These are phyloP conservation scores for Onygena corvina DNA, from an alignment of 2,329 filamentous ascomycete species.

Conservation along the genomic window DNA sequence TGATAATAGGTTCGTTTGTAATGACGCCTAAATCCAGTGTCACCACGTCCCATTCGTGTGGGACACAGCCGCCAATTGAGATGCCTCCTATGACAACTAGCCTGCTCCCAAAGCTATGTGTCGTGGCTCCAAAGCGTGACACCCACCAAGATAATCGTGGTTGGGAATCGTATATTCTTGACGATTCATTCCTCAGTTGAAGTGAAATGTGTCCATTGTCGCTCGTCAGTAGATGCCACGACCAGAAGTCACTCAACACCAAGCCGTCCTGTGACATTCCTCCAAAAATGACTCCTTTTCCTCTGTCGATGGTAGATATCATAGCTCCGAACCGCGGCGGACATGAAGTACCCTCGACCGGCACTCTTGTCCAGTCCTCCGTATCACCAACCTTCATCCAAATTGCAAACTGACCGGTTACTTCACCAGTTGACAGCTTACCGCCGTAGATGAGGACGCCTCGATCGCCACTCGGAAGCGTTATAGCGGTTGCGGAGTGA, in stretches of 20 bases:
- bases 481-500: constrained; percentile 50
- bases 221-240: constrained; percentile 47
- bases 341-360: constrained; percentile 28
- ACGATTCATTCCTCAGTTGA: constrained; percentile 21
- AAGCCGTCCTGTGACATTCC: constrained; percentile 56
- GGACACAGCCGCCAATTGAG: constrained; percentile 25
- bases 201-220: constrained; percentile 22
- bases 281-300: constrained; percentile 55
- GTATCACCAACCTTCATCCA: constrained; percentile 33
- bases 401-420: constrained; percentile 44
- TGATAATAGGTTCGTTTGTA: constrained; percentile 6
- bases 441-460: constrained; percentile 51
- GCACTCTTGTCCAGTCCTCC: constrained; percentile 40
- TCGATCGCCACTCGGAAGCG: constrained; percentile 18
- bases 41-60: constrained; percentile 44
- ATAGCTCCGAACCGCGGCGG: constrained; percentile 46
- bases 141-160: constrained; percentile 24
- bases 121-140: constrained; percentile 41
- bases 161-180: constrained; percentile 16
- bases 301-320: constrained; percentile 31
- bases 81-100: constrained; percentile 46
- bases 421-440: constrained; percentile 39
- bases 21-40: constrained; percentile 23
- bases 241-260: constrained; percentile 51
- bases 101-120: constrained; percentile 36